Evolutionary conservation across 2,329 filamentous ascomycete species (phyloP).

Genomic region (Fusarium pseudoanthophilum): DNA sequence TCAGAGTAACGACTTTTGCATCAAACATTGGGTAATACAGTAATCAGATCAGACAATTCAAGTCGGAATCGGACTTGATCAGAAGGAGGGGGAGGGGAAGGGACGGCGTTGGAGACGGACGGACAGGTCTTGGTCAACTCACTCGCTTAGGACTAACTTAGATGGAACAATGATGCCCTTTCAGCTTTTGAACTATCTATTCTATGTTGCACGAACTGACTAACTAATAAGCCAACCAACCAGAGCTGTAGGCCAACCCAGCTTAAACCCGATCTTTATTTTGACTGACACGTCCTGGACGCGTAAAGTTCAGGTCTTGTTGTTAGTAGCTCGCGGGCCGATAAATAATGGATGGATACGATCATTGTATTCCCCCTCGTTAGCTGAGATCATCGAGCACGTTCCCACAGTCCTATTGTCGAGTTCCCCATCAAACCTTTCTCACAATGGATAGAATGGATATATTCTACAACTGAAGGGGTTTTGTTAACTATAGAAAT

Average conservation of each 20-base stretch:
- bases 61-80: constrained; percentile 3
- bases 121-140: constrained; percentile 43
- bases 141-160: constrained; percentile 40
- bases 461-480: constrained; percentile 17
- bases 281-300: constrained; percentile 23
- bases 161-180: constrained; percentile 41
- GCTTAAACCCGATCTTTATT: not conserved
- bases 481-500: not conserved
- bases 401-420: constrained; percentile 33
- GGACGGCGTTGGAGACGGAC: constrained; percentile 47
- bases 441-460: constrained; percentile 19
- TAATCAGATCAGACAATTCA: constrained; percentile 32
- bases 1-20: constrained; percentile 36
- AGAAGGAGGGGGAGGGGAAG: constrained; percentile 23
- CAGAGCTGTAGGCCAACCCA: not conserved
- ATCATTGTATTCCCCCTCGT: constrained; percentile 22
- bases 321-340: constrained; percentile 18
- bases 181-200: constrained; percentile 12
- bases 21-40: constrained; percentile 44
- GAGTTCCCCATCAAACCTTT: not conserved
- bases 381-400: not conserved
- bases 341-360: constrained; percentile 22
- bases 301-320: constrained; percentile 15
- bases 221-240: not conserved
- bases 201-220: not conserved